Base-by-base conservation (phyloP, 164 flowering plant genomes). In the Liriodendron chinense region DNA sequence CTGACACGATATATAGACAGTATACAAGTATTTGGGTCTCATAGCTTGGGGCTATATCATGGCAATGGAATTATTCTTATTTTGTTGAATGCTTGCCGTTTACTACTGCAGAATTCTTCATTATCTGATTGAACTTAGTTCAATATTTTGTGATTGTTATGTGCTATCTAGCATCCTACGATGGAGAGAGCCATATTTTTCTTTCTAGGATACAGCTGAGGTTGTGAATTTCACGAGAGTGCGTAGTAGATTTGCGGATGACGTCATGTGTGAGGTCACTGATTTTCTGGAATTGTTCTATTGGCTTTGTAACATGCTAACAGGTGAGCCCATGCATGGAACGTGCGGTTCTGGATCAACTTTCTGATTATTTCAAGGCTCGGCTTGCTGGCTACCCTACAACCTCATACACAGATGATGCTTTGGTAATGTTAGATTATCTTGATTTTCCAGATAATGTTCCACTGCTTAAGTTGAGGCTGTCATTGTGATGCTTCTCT, bases 251-350 rank as follows among this genome's bases (percentile, higher is more conserved):
- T 22, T 21, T 72, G 49, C 28, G 16, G 20, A 50, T 1, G 43
- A 47, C 10, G 57, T 22, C 14, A 56, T 75, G 43, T 43, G n/a
- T 53, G 53, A 66, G 22, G 59, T 10, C 18, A 2, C 18, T 53
- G 59, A 16, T 53, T 9, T 16, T 10, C 59, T 53, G 18, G 18
- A 53, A 53, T 16, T 53, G 18, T 53, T 53, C 18, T 53, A 9
- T 16, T 53, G 59, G 59, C 59, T 53, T 53, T 53, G 18, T 16
- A 53, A 53, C 49, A 53, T 65, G 24, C 49, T 64, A 69, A 69
- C 78, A 91, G 99, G 90, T 96, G 79, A 96, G 98, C 75, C 89
- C 99, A 72, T 96, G 99, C 73, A 90, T 86, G 89, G 99, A 96
- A 78, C 82, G 91, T 72, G 99, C 99, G 57, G 97, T 92, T 77